Evolutionary conservation across 228 moss, liverwort and hornwort genomes (phyloP).

Genomic region (Sphagnum magellanicum): DNA sequence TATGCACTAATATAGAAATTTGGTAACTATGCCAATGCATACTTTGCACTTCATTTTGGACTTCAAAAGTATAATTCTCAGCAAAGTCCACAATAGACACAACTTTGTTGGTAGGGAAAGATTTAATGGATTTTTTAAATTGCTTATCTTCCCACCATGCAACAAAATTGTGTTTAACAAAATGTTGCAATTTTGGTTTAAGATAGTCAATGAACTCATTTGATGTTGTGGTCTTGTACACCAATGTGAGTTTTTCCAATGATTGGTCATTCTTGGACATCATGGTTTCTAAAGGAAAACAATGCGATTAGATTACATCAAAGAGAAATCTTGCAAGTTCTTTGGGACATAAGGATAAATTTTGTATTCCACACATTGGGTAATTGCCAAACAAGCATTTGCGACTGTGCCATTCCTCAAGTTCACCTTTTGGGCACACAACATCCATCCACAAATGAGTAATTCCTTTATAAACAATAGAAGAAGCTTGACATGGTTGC

Average conservation of each 20-base stretch:
- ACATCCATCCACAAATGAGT: no score
- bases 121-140: background rate
- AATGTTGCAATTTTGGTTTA: background rate
- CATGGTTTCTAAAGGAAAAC: no score
- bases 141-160: conserved; percentile 2
- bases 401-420: no score
- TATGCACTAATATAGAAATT: background rate
- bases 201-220: background rate
- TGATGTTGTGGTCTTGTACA: background rate
- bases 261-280: no score
- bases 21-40: conserved; percentile 9
- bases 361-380: no score
- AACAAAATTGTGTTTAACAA: conserved; percentile 1
- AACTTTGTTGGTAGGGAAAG: background rate
- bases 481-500: no score
- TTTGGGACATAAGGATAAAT: no score
- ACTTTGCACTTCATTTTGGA: conserved; percentile 1
- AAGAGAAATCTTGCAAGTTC: no score
- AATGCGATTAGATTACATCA: no score
- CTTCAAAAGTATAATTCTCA: conserved; percentile 3
- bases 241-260: background rate
- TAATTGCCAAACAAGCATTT: no score
- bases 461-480: no score
- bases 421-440: no score
- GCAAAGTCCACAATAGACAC: conserved; percentile 5